Conservation (phyloP, 192 early-diverging fungal genomes). For the Backusella macrospora region DNA sequence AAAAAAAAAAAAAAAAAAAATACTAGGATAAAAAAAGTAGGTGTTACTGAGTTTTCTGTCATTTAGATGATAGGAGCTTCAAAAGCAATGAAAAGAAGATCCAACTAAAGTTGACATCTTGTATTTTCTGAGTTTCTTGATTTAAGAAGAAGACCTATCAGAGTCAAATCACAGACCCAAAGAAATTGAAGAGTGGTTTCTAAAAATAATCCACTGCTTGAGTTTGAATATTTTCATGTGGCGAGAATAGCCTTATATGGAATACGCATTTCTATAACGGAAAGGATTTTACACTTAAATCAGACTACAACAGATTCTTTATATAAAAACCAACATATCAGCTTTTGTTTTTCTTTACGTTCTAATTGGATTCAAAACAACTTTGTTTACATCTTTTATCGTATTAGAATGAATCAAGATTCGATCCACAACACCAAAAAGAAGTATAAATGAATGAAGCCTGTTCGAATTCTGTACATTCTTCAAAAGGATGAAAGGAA, state of each 20-base stretch:
- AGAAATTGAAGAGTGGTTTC: no score
- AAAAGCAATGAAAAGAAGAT: constrained; percentile 5
- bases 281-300: no score
- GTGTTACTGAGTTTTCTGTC: not conserved
- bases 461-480: no score
- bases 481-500: not conserved
- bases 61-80: not conserved
- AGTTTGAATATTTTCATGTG: no score
- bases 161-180: no score
- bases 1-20: not conserved
- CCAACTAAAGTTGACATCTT: not conserved
- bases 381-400: constrained; percentile 30
- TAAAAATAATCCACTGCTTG: no score
- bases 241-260: no score
- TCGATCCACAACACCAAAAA: not conserved
- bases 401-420: constrained; percentile 27
- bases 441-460: not conserved
- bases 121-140: not conserved
- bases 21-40: constrained; percentile 7
- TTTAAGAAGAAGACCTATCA: not conserved
- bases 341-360: not conserved
- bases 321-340: constrained; percentile 27
- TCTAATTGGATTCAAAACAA: constrained; percentile 5
- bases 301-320: no score
- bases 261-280: no score